A percentile compares a stretch with the other conserved stretches of the same genome.
Conservation (phyloP, 2,329 filamentous ascomycete species). For the Ophiostoma quercus region DNA sequence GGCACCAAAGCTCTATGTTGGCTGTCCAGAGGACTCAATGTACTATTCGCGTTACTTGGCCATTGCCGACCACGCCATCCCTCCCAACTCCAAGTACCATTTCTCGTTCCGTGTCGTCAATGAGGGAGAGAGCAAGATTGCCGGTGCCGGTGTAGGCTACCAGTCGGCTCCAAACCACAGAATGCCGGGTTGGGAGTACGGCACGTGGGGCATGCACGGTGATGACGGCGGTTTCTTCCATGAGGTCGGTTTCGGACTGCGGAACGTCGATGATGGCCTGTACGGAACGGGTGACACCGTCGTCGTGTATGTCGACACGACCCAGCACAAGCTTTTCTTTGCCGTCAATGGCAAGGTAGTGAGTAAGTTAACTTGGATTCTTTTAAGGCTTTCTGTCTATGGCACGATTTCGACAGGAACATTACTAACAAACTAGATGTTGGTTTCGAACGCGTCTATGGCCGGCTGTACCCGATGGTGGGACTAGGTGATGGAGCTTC, state of each 20-base stretch:
- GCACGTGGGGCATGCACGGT: not conserved
- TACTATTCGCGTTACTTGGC: not conserved
- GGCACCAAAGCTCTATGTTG: not conserved
- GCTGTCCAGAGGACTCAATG: not conserved
- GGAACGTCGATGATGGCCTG: not conserved
- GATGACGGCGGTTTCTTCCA: not conserved
- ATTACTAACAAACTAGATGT: not conserved
- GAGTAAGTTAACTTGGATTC: not conserved
- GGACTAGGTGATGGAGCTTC: not conserved
- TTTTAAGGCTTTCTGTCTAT: not conserved
- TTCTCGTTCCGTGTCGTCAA: not conserved
- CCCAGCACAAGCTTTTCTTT: not conserved
- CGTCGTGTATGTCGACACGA: not conserved
- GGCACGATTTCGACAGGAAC: not conserved
- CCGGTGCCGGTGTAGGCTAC: not conserved
- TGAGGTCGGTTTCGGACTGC: not conserved
- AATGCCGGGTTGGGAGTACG: not conserved
- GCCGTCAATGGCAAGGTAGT: not conserved
- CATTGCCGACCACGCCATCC: not conserved
- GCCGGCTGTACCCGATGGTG: not conserved
- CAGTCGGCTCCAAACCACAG: not conserved
- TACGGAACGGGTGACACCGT: not conserved
- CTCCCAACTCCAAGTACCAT: not conserved
- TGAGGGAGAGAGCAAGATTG: not conserved
- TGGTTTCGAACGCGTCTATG: constrained; percentile 8